Base-by-base conservation (phyloP, 805 yeast species). In the Saturnispora mendoncae region DNA sequence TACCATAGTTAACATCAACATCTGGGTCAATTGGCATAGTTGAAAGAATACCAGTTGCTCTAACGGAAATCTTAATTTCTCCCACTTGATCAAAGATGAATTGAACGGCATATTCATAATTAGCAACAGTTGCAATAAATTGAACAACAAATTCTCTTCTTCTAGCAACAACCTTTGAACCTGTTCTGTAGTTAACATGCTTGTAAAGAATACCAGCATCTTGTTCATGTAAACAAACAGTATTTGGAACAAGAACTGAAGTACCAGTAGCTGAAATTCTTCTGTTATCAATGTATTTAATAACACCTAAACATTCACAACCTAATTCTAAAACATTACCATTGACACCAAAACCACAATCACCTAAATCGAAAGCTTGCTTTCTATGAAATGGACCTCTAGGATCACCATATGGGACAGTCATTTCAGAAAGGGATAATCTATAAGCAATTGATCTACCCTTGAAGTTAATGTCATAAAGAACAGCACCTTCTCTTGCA, bases 331-430 rank as follows among this genome's bases (percentile, higher is more conserved):
- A 69, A 38, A 73, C 71, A 65, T 83, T 80, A 49, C 83, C 87
- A 47, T 69, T 72, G 49, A 68, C 73, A 62, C 92, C 92, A 48
- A 82, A 82, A 17, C 94, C 92, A 66, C 82, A 75, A 62, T 84
- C 92, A 59, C 92, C 92, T 56, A 83, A 69, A 62, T 83, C 92
- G 51, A 83, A 83, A 26, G 92, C 92, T 67, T 81, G 88, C 66
- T 84, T 83, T 71, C 90, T 74, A 64, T 81, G 87, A 66, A 71
- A 79, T 48, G 92, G 92, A 35, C 78, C 78, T 62, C 90, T 72
- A 55, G 88, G 86, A 59, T 83, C 90, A 59, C 85, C 88, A 56
- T 84, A 83, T 26, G 92, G 92, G 48, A 84, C 94, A 31, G 90
- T 82, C 94, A 84, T 83, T 64, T 83, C 94, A 42, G 83, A 75